Evolutionary conservation across 108 stramenopile genomes (phyloP).

Genomic region (Nannochloropsis granulata): DNA sequence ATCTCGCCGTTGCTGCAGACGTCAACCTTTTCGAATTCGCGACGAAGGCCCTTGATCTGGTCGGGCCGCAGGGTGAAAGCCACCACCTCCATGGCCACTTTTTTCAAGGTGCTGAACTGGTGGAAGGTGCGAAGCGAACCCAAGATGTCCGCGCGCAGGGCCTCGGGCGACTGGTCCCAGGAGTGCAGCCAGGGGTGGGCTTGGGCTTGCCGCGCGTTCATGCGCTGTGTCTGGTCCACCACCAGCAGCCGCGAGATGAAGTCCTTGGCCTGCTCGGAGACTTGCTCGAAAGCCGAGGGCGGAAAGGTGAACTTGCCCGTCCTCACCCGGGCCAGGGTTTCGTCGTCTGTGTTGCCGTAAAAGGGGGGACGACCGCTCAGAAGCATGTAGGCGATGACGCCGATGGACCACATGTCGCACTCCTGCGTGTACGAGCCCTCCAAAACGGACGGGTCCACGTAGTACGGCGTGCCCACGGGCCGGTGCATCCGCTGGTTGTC

Average conservation of each 20-base stretch:
- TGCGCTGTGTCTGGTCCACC: conserved; percentile 24
- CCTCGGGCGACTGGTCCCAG: neutral
- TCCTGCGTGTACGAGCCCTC: conserved; percentile 70
- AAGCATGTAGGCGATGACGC: conserved; percentile 75
- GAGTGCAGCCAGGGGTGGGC: conserved; percentile 29
- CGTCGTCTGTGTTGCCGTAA: conserved; percentile 37
- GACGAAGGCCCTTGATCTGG: conserved; percentile 5
- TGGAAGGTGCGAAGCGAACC: neutral
- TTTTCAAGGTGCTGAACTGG: neutral
- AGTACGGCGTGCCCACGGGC: conserved; percentile 74
- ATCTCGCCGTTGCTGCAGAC: neutral
- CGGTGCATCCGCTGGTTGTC: conserved; percentile 38
- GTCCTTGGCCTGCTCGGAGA: conserved; percentile 37
- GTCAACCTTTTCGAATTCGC: conserved; percentile 9
- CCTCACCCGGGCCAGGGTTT: conserved; percentile 6
- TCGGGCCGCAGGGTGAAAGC: conserved; percentile 3
- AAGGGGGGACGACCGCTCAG: conserved; percentile 74
- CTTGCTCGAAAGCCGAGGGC: neutral
- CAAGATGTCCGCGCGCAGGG: neutral
- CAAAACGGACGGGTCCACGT: conserved; percentile 87
- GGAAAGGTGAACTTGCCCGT: conserved; percentile 14
- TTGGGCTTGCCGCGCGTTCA: conserved; percentile 26
- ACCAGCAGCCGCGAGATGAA: conserved; percentile 30
- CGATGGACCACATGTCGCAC: conserved; percentile 95
- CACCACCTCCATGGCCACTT: conserved; percentile 12